phyloP scores from a whole-genome alignment of 257 asterid species.

The Forsythia suspensa region DNA sequence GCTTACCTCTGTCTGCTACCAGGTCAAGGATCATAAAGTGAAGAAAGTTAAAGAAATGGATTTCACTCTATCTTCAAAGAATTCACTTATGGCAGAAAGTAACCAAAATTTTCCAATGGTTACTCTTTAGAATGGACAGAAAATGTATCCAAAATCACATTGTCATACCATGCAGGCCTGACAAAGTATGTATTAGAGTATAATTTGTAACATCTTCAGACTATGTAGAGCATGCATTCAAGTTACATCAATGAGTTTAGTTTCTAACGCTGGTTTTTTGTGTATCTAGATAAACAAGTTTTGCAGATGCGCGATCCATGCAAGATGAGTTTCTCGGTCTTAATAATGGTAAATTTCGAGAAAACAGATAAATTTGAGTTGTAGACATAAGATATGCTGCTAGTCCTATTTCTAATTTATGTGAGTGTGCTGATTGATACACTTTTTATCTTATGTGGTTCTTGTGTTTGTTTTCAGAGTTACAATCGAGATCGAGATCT shows the following conservation, averaged over 20 bases:
- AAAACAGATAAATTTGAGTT: too few relatives aligned
- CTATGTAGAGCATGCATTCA: constrained; percentile 17
- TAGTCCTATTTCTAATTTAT: too few relatives aligned
- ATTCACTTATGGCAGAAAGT: constrained; percentile 68
- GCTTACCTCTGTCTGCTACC: constrained; percentile 38
- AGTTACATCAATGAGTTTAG: background rate
- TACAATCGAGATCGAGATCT: too few relatives aligned
- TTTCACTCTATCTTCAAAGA: constrained; percentile 56
- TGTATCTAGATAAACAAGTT: constrained; percentile 41
- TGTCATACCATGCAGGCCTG: constrained; percentile 32
- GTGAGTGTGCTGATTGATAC: too few relatives aligned
- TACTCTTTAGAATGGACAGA: constrained; percentile 60
- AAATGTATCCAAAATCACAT: constrained; percentile 30
- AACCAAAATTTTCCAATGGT: constrained; percentile 36
- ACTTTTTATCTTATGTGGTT: too few relatives aligned
- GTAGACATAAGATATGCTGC: too few relatives aligned
- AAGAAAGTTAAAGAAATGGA: constrained; percentile 58
- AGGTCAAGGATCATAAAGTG: constrained; percentile 72
- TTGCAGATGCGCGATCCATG: constrained; percentile 44
- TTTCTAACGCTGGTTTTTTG: constrained; percentile 17
- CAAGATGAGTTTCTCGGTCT: constrained; percentile 34
- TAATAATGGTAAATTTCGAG: too few relatives aligned
- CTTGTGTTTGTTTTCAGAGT: too few relatives aligned
- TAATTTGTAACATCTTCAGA: constrained; percentile 17
- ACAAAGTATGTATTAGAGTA: constrained; percentile 43